phyloP scores from a whole-genome alignment of 75 land plant species.

The Azolla pinnata region DNA sequence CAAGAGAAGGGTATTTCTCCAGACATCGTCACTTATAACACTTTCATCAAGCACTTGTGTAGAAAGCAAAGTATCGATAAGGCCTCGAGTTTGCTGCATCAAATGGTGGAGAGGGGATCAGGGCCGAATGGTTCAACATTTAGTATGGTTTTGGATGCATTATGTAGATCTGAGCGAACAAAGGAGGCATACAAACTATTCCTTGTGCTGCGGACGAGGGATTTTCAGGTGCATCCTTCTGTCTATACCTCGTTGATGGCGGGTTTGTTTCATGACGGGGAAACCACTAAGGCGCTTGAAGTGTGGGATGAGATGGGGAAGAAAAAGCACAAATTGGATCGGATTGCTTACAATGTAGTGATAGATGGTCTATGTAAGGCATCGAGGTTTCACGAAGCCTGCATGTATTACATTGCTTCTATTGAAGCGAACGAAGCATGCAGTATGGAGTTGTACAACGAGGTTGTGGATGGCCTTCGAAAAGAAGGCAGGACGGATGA shows the following conservation, averaged over 20 bases:
- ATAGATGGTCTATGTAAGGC: slow-evolving; percentile 43
- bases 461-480: neutral
- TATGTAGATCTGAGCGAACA: slow-evolving; percentile 31
- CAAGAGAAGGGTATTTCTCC: slow-evolving; percentile 35
- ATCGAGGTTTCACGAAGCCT: neutral
- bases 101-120: slow-evolving; percentile 46
- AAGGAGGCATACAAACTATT: slow-evolving; percentile 17
- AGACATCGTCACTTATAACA: slow-evolving; percentile 35
- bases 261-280: neutral
- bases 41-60: slow-evolving; percentile 34
- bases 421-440: neutral
- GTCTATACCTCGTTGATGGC: neutral
- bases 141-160: slow-evolving; percentile 45
- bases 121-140: slow-evolving; percentile 31
- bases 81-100: slow-evolving; percentile 37
- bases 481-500: neutral
- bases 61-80: slow-evolving; percentile 9
- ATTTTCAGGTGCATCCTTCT: neutral
- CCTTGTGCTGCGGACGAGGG: neutral
- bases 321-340: slow-evolving; percentile 32
- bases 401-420: neutral
- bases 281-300: neutral
- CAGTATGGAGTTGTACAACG: neutral
- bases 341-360: slow-evolving; percentile 45
- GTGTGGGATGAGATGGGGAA: slow-evolving; percentile 47